phyloP scores from a whole-genome alignment of 2,329 filamentous ascomycete genomes.

The Paraphaeosphaeria sporulosa region DNA sequence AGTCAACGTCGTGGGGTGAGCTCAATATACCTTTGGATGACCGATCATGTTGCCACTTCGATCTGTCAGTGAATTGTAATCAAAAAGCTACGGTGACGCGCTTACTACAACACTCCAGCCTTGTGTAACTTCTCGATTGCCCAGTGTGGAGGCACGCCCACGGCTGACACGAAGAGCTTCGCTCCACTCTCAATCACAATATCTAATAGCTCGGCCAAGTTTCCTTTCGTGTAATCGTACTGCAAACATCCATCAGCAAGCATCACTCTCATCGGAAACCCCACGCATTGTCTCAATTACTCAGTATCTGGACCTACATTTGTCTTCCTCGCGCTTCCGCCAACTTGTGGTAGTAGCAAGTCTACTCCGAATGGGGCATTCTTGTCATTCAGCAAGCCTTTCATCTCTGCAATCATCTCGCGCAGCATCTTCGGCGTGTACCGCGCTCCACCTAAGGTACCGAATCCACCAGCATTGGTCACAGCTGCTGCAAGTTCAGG shows the following conservation, averaged over 20 bases:
- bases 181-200: constrained; percentile 44
- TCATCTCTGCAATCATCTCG: constrained; percentile 40
- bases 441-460: constrained; percentile 32
- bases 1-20: background rate
- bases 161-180: constrained; percentile 45
- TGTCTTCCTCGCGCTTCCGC: constrained; percentile 42
- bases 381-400: constrained; percentile 29
- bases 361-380: constrained; percentile 46
- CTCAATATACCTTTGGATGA: background rate
- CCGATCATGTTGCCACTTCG: background rate
- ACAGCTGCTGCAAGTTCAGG: constrained; percentile 35
- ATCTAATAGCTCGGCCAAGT: constrained; percentile 40
- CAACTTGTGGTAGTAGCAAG: constrained; percentile 45
- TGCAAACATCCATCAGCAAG: background rate
- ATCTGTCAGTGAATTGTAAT: background rate
- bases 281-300: background rate
- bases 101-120: constrained; percentile 36
- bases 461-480: constrained; percentile 36
- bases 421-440: constrained; percentile 36
- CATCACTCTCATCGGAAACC: background rate
- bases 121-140: constrained; percentile 44
- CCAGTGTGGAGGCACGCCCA: constrained; percentile 41
- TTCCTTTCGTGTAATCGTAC: constrained; percentile 45
- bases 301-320: constrained; percentile 25
- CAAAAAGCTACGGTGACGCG: constrained; percentile 24